Evolutionary conservation across 106 monocot genomes (phyloP).

Genomic region (Platanthera zijinensis): DNA sequence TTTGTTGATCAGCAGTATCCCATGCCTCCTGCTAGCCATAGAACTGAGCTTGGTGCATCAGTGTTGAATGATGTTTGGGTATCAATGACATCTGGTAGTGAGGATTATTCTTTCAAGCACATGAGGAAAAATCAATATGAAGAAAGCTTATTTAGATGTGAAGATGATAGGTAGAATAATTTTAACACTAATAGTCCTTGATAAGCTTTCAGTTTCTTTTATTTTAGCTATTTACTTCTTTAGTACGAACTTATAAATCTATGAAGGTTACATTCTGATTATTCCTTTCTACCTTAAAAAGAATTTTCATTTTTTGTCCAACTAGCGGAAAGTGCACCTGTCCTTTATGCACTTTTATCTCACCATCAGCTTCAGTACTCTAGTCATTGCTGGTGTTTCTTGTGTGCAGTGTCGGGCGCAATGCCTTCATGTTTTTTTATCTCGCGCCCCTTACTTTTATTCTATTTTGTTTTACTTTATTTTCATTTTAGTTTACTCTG

Average conservation of each 20-base stretch:
- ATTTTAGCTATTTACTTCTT: not conserved
- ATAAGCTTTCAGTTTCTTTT: not conserved
- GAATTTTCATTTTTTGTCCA: not conserved
- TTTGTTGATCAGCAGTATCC: conserved; percentile 30
- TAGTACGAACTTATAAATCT: not conserved
- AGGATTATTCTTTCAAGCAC: conserved; percentile 60
- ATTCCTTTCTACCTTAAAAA: not conserved
- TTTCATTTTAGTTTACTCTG: too few relatives aligned
- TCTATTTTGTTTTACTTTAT: too few relatives aligned
- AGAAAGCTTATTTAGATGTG: conserved; percentile 59
- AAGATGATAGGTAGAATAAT: conserved; percentile 45
- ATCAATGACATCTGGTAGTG: conserved; percentile 55
- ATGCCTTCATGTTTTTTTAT: too few relatives aligned
- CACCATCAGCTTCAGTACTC: too few relatives aligned
- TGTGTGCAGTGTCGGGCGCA: too few relatives aligned
- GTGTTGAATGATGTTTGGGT: conserved; percentile 58
- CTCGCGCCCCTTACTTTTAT: too few relatives aligned
- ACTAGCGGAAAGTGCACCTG: not conserved
- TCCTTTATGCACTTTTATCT: too few relatives aligned
- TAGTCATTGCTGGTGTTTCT: too few relatives aligned
- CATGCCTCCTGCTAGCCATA: conserved; percentile 38
- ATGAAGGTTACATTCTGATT: not conserved
- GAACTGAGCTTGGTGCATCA: conserved; percentile 41
- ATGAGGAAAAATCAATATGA: conserved; percentile 65
- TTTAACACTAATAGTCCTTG: not conserved